These are phyloP conservation scores for Fusarium abutilonis DNA, from an alignment of 2,329 filamentous ascomycete genomes.

Conservation along the genomic window DNA sequence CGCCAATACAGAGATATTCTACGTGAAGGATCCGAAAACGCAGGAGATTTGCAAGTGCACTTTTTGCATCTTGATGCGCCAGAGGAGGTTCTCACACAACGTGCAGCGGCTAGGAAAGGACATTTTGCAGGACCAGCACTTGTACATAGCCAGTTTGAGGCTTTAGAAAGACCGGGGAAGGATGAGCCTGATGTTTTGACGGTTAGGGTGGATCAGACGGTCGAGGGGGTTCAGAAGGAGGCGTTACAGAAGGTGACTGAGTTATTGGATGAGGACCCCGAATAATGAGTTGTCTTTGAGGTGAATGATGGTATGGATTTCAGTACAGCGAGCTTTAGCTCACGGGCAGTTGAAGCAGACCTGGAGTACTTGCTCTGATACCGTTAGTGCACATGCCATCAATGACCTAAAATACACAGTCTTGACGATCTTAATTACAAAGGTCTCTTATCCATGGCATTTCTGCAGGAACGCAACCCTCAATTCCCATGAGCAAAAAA, in stretches of 20 bases:
- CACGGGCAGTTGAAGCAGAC: too few relatives aligned
- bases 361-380: neutral
- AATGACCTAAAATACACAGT: too few relatives aligned
- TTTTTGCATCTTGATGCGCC: slow-evolving; percentile 30
- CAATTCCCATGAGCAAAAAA: too few relatives aligned
- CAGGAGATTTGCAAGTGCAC: slow-evolving; percentile 22
- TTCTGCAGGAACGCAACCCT: too few relatives aligned
- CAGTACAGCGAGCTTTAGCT: too few relatives aligned
- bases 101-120: slow-evolving; percentile 17
- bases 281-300: neutral
- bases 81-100: slow-evolving; percentile 15
- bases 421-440: too few relatives aligned
- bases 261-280: slow-evolving; percentile 16
- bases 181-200: slow-evolving; percentile 25
- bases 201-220: slow-evolving; percentile 17
- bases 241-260: slow-evolving; percentile 10
- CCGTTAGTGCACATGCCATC: too few relatives aligned
- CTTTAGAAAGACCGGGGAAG: neutral
- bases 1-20: slow-evolving; percentile 25
- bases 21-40: slow-evolving; percentile 17
- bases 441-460: too few relatives aligned
- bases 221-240: slow-evolving; percentile 23
- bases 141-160: slow-evolving; percentile 29
- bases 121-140: slow-evolving; percentile 19
- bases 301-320: too few relatives aligned